Base-by-base conservation (phyloP, 805 yeast genomes). In the Priceomyces fermenticarens region DNA sequence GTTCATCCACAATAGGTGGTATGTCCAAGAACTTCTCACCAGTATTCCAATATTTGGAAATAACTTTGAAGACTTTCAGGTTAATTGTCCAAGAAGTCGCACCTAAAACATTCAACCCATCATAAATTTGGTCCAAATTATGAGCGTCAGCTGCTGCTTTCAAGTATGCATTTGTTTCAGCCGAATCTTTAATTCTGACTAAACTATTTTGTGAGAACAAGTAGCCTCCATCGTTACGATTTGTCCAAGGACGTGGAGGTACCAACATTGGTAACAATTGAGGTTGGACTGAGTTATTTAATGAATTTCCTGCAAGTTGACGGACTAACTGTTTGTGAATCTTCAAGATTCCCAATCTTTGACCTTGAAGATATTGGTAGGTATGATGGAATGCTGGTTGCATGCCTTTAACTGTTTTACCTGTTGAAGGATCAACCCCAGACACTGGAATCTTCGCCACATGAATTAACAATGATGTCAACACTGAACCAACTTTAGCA, bases 351-450 rank as follows among this genome's bases (percentile, higher is more conserved):
- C 99, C 99, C 20, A 88, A 65, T 54, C 83, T 84, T 44, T 79
- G 78, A 29, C 97, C 96, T 40, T 77, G 76, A 36, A 78, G 76
- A 53, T 83, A 88, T 61, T 88, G 95, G 61, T 87, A 90, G 3
- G 88, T 78, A 56, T 93, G 98, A 45, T 81, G 82, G 54, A 93
- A 85, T 0, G 98, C 98, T 2, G 97, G 96, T 6, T 89, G 91
- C 30, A 75, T 69, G 14, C 90, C 95, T 26, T 64, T 63, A n/a
- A 86, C 83, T 1, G 59, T 58, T 39, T 78, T 64, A 9, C 85
- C 84, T 0, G 95, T 83, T 2, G 79, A 71, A 2, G 97, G 97
- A 57, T 91, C 97, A 1, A 65, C 72, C 35, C 90, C 97, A 29
- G 73, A 70, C 2, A 90, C 96, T 16, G 80, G 75, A 10, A 91